Conservation (phyloP, 2,329 filamentous ascomycete genomes). For the Dothideomycetes sp. region DNA sequence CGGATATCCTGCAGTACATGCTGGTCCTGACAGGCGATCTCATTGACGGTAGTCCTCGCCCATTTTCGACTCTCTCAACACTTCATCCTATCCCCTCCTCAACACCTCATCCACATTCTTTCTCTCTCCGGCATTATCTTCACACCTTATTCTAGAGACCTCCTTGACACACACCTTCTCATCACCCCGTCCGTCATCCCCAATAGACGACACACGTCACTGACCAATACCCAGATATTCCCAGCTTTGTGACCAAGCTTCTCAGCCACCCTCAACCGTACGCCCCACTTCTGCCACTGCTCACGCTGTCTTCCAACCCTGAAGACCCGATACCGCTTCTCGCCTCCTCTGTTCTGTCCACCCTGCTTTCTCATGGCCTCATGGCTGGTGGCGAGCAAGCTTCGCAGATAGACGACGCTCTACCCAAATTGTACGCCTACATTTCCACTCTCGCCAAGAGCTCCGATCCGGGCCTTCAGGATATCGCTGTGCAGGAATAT, state of each 20-base stretch:
- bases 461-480: slow-evolving; percentile 80
- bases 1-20: slow-evolving; percentile 90
- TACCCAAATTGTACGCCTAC: slow-evolving; percentile 77
- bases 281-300: slow-evolving; percentile 71
- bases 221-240: slow-evolving; percentile 52
- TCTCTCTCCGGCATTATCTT: no score
- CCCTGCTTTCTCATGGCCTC: slow-evolving; percentile 57
- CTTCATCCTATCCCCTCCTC: no score
- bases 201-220: no score
- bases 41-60: slow-evolving; percentile 83
- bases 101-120: no score
- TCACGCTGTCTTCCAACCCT: slow-evolving; percentile 72
- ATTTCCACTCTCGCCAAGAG: slow-evolving; percentile 74
- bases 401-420: slow-evolving; percentile 58
- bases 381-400: slow-evolving; percentile 48
- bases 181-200: no score
- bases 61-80: no score
- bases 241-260: slow-evolving; percentile 65
- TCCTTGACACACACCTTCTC: no score
- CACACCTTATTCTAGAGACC: no score
- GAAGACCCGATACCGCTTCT: slow-evolving; percentile 84
- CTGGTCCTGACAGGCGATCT: slow-evolving; percentile 81
- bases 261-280: slow-evolving; percentile 59
- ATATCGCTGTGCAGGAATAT: slow-evolving; percentile 88
- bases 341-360: slow-evolving; percentile 75